Evolutionary conservation across 2,329 filamentous ascomycete genomes (phyloP).

Genomic region (Grosmannia penicillata): DNA sequence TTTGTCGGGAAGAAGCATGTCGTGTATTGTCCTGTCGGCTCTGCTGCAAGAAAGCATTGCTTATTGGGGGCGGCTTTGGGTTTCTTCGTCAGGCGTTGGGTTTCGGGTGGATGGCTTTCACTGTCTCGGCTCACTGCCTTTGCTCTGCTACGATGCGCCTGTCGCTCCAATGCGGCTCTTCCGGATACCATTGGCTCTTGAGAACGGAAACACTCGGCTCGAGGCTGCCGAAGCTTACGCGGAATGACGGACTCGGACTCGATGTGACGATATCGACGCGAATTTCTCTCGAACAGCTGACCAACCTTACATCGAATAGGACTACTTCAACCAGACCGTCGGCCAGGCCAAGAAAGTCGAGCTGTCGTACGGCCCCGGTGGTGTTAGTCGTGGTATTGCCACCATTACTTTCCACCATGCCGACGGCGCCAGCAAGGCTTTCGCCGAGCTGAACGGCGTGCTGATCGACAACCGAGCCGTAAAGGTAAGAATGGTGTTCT

Average conservation of each 20-base stretch:
- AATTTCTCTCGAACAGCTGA: slow-evolving; percentile 45
- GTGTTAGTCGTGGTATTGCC: slow-evolving; percentile 80
- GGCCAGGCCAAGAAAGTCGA: slow-evolving; percentile 84
- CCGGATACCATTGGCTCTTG: too few species aligned
- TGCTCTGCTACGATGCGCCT: slow-evolving; percentile 18
- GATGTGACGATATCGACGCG: slow-evolving; percentile 20
- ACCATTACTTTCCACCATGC: slow-evolving; percentile 74
- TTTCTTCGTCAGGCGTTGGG: too few species aligned
- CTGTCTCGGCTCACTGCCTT: slow-evolving; percentile 19
- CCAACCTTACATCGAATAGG: slow-evolving; percentile 59
- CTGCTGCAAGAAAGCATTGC: too few species aligned
- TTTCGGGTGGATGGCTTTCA: background rate
- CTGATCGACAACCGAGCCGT: slow-evolving; percentile 82
- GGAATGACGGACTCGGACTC: slow-evolving; percentile 7
- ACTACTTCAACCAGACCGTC: slow-evolving; percentile 83
- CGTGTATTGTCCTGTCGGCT: too few species aligned
- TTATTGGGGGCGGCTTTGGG: too few species aligned
- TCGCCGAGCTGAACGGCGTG: slow-evolving; percentile 71
- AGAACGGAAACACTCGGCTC: background rate
- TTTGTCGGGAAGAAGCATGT: too few species aligned
- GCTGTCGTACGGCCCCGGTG: slow-evolving; percentile 84
- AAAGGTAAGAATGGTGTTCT: slow-evolving; percentile 46
- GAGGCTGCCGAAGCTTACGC: background rate
- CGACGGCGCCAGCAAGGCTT: slow-evolving; percentile 73
- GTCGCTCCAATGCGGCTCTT: too few species aligned